These are phyloP conservation scores for Penicillium sp. DNA, from an alignment of 2,329 filamentous ascomycete species.

Conservation along the genomic window DNA sequence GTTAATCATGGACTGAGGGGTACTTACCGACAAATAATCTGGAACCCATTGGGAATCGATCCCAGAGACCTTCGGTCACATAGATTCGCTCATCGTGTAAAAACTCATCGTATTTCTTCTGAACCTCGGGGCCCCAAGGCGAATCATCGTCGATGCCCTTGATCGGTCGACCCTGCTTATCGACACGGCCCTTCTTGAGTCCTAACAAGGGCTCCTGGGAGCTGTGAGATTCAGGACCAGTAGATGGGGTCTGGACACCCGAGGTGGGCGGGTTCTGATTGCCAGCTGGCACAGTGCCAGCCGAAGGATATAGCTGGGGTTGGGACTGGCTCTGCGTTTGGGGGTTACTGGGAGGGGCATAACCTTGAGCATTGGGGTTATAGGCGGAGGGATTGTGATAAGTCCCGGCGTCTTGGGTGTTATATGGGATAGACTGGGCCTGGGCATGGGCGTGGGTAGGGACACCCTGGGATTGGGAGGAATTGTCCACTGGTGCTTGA, in stretches of 20 bases:
- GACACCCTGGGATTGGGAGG: slow-evolving; percentile 41
- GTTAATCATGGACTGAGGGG: neutral
- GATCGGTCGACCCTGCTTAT: slow-evolving; percentile 27
- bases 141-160: slow-evolving; percentile 42
- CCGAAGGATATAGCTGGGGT: slow-evolving; percentile 27
- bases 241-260: slow-evolving; percentile 37
- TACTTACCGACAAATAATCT: slow-evolving; percentile 52
- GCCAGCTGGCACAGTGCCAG: slow-evolving; percentile 37
- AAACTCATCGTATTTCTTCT: slow-evolving; percentile 54
- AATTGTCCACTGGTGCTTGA: slow-evolving; percentile 33
- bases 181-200: slow-evolving; percentile 28
- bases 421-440: slow-evolving; percentile 41
- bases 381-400: slow-evolving; percentile 37
- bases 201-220: slow-evolving; percentile 25
- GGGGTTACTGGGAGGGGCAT: slow-evolving; percentile 39
- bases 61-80: slow-evolving; percentile 55
- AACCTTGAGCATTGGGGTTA: slow-evolving; percentile 32
- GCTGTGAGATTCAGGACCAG: slow-evolving; percentile 23
- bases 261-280: slow-evolving; percentile 44
- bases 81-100: slow-evolving; percentile 54
- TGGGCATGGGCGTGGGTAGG: slow-evolving; percentile 50
- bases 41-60: slow-evolving; percentile 52
- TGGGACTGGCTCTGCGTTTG: slow-evolving; percentile 27
- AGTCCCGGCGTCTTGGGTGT: slow-evolving; percentile 39
- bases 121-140: slow-evolving; percentile 52